Base-by-base conservation (phyloP, 257 asterid genomes). In the Capsicum rhomboideum region DNA sequence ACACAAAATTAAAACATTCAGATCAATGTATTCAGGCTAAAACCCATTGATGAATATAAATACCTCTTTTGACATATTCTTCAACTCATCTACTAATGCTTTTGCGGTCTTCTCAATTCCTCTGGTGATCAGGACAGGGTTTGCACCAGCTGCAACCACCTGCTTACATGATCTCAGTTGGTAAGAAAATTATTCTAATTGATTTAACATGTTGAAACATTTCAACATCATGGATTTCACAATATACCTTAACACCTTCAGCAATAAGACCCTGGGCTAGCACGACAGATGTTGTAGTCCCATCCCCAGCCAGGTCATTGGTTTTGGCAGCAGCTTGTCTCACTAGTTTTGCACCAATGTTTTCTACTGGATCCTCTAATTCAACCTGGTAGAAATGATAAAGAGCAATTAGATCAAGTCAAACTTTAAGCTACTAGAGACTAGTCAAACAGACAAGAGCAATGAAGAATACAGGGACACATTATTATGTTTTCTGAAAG, bases 71-170 rank as follows among this genome's bases (percentile, higher is more conserved):
- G 99, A 96, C 87, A 96, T 90, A 11, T 86, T 86, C 85, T 94
- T 93, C 82, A 96, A 89, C 88, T 96, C 99, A 78, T 94, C 79
- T n/a, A 96, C 98, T 85, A 96, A 86, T n/a, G 98, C 99, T 87
- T 91, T 96, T 85, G 98, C 71, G 3, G 98, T 96, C 89, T 93
- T 96, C 85, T 94, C 99, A 83, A 96, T 96, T 84, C 99, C 99
- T 78, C 99, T 91, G 8, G 99, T 94, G 72, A 96, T 94, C 69
- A 92, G 92, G 81, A 96, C 98, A 52, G 99, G 99, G 82, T 96
- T 96, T 14, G 98, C 95, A 79, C 99, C 99, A 79, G 99, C 99
- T 58, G 98, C 99, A 13, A 96, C 97, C 79, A 96, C 99, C 98
- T 96, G 89, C 77, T 78, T 14, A 52, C 44, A 44, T 14, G 84